A percentile compares a stretch with the other conserved stretches of the same genome.
Conservation (phyloP, 306 rosid species). For the Mimosa pudica region DNA sequence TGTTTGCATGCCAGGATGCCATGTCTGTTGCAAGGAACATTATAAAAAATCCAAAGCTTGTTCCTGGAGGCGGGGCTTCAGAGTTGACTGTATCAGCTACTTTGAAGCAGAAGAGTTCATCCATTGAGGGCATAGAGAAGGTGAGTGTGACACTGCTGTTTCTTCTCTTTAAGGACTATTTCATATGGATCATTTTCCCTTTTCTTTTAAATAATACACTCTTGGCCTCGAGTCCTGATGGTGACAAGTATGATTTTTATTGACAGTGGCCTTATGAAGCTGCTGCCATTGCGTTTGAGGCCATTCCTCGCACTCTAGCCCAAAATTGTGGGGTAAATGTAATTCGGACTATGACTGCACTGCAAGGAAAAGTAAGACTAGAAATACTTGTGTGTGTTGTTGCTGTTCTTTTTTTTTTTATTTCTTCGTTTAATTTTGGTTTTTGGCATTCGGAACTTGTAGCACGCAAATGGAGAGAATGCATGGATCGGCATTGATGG, state of each 20-base stretch:
- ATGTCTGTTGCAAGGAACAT: constrained; percentile 82
- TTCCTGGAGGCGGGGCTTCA: constrained; percentile 95
- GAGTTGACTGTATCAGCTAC: constrained; percentile 94
- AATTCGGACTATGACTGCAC: constrained; percentile 90
- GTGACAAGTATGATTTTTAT: constrained; percentile 34
- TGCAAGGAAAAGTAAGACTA: constrained; percentile 84
- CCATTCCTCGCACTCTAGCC: constrained; percentile 94
- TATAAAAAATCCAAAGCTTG: constrained; percentile 75
- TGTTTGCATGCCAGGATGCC: constrained; percentile 63
- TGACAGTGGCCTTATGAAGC: constrained; percentile 99
- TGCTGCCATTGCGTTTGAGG: constrained; percentile 97
- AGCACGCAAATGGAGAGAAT: constrained; percentile 95
- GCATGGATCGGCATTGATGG: constrained; percentile 98
- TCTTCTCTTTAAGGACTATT: constrained; percentile 1
- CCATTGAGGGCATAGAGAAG: constrained; percentile 95
- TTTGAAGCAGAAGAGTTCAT: constrained; percentile 94
- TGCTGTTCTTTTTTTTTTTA: background rate
- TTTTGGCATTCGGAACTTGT: constrained; percentile 32
- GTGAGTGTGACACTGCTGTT: constrained; percentile 39
- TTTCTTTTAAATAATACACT: background rate
- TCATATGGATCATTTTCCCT: background rate
- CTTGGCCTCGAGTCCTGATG: constrained; percentile 25
- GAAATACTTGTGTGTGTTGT: constrained; percentile 6
- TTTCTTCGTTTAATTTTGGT: background rate
- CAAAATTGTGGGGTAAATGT: constrained; percentile 99